phyloP scores from a whole-genome alignment of 2,329 filamentous ascomycete species.

The Botrytis fabae region DNA sequence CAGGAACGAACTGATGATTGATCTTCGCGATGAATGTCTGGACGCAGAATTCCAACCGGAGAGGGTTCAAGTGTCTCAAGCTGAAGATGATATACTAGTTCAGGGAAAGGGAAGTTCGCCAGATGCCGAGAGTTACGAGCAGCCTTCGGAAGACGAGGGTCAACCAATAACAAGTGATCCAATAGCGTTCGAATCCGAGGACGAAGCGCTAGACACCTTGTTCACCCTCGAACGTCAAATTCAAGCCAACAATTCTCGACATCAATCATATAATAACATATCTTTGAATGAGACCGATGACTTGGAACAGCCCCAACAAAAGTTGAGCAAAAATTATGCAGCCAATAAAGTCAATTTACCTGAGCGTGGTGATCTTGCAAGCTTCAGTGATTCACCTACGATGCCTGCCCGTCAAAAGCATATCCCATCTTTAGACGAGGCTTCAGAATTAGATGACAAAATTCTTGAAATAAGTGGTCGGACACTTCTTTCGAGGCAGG shows the following conservation, averaged over 20 bases:
- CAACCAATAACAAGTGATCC: neutral
- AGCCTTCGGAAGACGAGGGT: neutral
- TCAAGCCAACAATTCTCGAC: neutral
- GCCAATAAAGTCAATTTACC: neutral
- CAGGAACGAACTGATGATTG: neutral
- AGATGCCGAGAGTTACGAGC: neutral
- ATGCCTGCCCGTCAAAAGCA: neutral
- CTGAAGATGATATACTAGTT: neutral
- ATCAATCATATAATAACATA: neutral
- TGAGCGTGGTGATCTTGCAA: neutral
- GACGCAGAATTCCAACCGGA: neutral
- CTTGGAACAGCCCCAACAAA: neutral
- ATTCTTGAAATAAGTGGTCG: neutral
- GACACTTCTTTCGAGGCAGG: neutral
- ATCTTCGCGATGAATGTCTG: neutral
- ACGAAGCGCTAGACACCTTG: neutral
- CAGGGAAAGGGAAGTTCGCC: slow-evolving; percentile 3
- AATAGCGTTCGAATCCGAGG: neutral
- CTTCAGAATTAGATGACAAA: neutral
- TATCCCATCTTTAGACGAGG: neutral
- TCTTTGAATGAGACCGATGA: neutral
- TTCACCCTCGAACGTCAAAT: neutral
- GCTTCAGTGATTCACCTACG: slow-evolving; percentile 2
- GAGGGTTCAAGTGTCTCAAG: neutral
- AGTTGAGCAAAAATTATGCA: neutral